Evolutionary conservation across 2,329 filamentous ascomycete genomes (phyloP).

Genomic region (Thelonectria discophora): DNA sequence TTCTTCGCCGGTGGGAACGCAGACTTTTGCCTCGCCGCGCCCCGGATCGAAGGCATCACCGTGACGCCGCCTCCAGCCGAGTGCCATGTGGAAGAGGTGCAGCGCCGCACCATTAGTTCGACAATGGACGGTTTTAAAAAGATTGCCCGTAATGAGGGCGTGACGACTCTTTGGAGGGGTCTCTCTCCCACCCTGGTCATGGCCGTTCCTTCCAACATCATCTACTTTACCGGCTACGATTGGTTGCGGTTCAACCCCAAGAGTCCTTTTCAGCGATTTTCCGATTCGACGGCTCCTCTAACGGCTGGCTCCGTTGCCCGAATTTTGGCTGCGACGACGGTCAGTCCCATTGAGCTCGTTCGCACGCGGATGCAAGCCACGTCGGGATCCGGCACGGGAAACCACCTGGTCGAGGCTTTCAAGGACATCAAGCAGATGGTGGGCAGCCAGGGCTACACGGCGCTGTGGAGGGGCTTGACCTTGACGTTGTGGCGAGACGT

Average conservation of each 20-base stretch:
- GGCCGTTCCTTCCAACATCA: constrained; percentile 94
- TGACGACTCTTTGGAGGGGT: constrained; percentile 88
- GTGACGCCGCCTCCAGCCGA: constrained; percentile 63
- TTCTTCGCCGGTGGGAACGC: constrained; percentile 93
- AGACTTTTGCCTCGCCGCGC: constrained; percentile 80
- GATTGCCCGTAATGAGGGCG: constrained; percentile 92
- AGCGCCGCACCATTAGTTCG: constrained; percentile 84
- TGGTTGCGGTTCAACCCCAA: constrained; percentile 80
- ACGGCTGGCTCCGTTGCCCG: constrained; percentile 82
- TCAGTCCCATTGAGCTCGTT: constrained; percentile 94
- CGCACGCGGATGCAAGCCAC: constrained; percentile 90
- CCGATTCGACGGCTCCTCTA: constrained; percentile 80
- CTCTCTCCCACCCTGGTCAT: constrained; percentile 94
- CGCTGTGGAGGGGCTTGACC: constrained; percentile 89
- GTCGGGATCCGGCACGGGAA: constrained; percentile 63
- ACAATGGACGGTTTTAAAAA: constrained; percentile 93
- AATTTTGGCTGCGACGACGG: constrained; percentile 80
- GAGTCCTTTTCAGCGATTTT: constrained; percentile 74
- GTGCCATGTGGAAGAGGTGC: constrained; percentile 88
- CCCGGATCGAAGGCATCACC: constrained; percentile 58
- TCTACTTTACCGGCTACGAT: constrained; percentile 98
- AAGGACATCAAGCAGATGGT: constrained; percentile 83
- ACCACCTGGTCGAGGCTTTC: constrained; percentile 82
- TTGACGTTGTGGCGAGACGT: constrained; percentile 97
- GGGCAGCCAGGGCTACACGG: constrained; percentile 75